Evolutionary conservation across 805 yeast species (phyloP).

Genomic region (Kazachstania martiniae): DNA sequence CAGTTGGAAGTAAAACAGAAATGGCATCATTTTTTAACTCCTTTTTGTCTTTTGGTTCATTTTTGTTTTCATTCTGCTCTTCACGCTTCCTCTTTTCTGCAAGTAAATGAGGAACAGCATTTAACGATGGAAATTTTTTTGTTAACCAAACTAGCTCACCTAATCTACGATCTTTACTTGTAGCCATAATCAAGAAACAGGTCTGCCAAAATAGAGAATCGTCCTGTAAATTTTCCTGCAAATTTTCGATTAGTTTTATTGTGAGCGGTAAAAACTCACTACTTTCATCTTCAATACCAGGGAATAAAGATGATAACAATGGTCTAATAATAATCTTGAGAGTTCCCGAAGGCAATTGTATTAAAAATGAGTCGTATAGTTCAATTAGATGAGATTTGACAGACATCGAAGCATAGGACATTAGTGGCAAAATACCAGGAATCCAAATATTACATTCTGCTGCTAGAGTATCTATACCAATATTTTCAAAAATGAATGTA

Average conservation of each 20-base stretch:
- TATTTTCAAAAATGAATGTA: constrained; percentile 50
- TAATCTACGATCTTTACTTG: constrained; percentile 66
- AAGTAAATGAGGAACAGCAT: constrained; percentile 26
- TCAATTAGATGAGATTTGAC: constrained; percentile 71
- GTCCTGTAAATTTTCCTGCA: constrained; percentile 47
- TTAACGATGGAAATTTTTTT: constrained; percentile 53
- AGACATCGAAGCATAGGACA: constrained; percentile 80
- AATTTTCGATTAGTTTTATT: constrained; percentile 45
- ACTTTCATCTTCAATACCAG: constrained; percentile 89
- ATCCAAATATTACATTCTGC: constrained; percentile 65
- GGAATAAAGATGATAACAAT: constrained; percentile 58
- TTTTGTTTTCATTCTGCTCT: constrained; percentile 1
- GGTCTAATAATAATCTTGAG: constrained; percentile 56
- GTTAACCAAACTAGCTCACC: constrained; percentile 74
- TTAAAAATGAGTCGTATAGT: constrained; percentile 45
- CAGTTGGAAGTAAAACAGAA: constrained; percentile 34
- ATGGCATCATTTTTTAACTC: constrained; percentile 2
- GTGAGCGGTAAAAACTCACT: constrained; percentile 67
- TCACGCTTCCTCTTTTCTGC: constrained; percentile 7
- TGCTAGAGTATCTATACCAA: constrained; percentile 47
- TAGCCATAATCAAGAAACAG: constrained; percentile 60
- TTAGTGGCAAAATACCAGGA: constrained; percentile 83
- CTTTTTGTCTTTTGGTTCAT: constrained; percentile 2
- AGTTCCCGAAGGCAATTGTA: constrained; percentile 38
- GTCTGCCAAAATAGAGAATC: constrained; percentile 82